These are phyloP conservation scores for Pezicula neosporulosa DNA, from an alignment of 2,329 filamentous ascomycete genomes.

Conservation along the genomic window DNA sequence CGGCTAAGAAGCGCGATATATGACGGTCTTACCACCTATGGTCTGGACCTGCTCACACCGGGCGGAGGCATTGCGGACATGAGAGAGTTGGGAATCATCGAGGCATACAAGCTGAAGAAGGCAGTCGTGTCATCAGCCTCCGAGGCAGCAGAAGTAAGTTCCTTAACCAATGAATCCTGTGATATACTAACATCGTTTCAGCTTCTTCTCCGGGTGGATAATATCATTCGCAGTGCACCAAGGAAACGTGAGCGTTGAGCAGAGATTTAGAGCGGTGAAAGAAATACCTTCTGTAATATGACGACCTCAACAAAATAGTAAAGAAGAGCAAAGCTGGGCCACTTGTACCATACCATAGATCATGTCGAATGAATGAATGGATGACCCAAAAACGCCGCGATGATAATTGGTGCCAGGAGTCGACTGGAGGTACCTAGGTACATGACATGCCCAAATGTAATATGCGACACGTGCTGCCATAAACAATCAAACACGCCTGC, in stretches of 20 bases:
- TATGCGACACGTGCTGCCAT: too few species aligned
- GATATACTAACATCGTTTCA: slow-evolving; percentile 36
- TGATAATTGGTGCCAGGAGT: too few species aligned
- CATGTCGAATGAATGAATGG: slow-evolving; percentile 28
- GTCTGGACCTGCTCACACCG: slow-evolving; percentile 82
- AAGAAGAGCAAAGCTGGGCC: slow-evolving; percentile 15
- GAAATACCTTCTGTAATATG: slow-evolving; percentile 25
- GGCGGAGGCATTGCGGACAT: slow-evolving; percentile 94
- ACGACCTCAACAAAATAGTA: slow-evolving; percentile 1
- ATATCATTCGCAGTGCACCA: slow-evolving; percentile 94
- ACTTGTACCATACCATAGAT: slow-evolving; percentile 32
- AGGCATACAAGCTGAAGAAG: slow-evolving; percentile 97
- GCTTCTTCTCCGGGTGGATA: slow-evolving; percentile 90
- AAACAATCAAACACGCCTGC: too few species aligned
- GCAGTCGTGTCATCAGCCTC: slow-evolving; percentile 97
- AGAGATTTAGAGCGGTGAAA: slow-evolving; percentile 12
- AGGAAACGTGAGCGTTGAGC: slow-evolving; percentile 75
- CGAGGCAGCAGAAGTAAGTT: slow-evolving; percentile 87
- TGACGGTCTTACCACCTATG: slow-evolving; percentile 88
- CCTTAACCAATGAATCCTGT: slow-evolving; percentile 4
- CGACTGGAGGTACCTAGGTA: too few species aligned
- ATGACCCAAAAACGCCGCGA: not conserved
- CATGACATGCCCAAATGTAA: too few species aligned
- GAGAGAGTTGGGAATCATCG: slow-evolving; percentile 90
- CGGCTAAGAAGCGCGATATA: slow-evolving; percentile 92